Base-by-base conservation (phyloP, 2,329 filamentous ascomycete genomes). In the Metarhizium anisopliae region DNA sequence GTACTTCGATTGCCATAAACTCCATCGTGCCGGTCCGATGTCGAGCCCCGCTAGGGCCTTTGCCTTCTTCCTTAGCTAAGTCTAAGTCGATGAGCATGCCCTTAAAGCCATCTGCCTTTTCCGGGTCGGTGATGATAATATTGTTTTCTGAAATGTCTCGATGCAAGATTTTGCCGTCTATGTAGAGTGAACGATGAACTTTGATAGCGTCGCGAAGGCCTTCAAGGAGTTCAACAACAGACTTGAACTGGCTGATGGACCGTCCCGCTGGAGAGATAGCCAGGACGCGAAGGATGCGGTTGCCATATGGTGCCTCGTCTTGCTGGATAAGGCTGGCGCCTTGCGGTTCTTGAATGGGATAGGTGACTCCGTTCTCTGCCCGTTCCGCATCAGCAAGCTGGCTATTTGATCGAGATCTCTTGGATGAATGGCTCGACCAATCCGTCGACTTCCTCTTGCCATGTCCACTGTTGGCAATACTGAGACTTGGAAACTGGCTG, bases 201-300 rank as follows among this genome's bases (percentile, higher is more conserved):
- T 40, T 25, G n/a, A 25, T 52, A 16, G 43, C 43, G 43, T 47
- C 43, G 5, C 43, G n/a, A 47, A 47, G 43, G 43, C 43, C 16
- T 47, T 42, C 51, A n/a, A 47, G 43, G 3, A 47, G 43, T 36
- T 52, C 51, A 7, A 52, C 20, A 52, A 43, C 51, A 43, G 36
- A 3, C 51, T 52, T 40, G 36, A 36, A 52, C 51, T 53, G 40
- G 38, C 47, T 52, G 30, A 58, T 56, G 35, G 43, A 45, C 40
- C 56, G 43, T 47, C 54, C 56, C n/a, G 51, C 54, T 25, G 56
- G 56, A 11, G 56, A 54, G 56, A 58, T 25, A 35, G 53, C 54
- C 25, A 56, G 38, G 11, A 54, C 54, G 53, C 52, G 51, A 51
- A 55, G 53, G 42, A 58, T 58, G 38, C 45, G 51, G 20, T 53